These are phyloP conservation scores for rapeseed (Brassica napus) DNA, from an alignment of 345 rosid species.

Conservation along the genomic window DNA sequence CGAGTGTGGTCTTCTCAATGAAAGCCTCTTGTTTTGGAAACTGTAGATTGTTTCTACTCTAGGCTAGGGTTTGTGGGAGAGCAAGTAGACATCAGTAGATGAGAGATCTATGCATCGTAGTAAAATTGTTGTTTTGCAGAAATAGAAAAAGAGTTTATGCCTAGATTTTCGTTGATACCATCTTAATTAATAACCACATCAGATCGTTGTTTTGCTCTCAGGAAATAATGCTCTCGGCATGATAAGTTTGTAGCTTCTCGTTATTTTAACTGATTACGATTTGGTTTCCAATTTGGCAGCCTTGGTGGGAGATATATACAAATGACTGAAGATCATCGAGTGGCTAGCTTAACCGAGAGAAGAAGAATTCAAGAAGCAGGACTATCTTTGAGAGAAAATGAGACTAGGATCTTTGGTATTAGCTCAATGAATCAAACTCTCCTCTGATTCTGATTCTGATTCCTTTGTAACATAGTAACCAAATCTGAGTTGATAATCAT, in stretches of 20 bases:
- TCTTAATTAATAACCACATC: background rate
- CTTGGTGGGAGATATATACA: slow-evolving; percentile 69
- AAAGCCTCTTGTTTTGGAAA: slow-evolving; percentile 23
- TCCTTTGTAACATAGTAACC: background rate
- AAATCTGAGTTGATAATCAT: slow-evolving; percentile 9
- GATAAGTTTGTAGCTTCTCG: background rate
- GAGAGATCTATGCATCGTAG: slow-evolving; percentile 18
- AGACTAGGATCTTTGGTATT: slow-evolving; percentile 70
- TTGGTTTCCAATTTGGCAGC: slow-evolving; percentile 51
- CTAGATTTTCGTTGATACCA: background rate
- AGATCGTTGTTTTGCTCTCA: slow-evolving; percentile 7
- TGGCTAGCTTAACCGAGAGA: slow-evolving; percentile 70
- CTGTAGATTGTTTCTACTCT: background rate
- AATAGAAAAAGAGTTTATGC: slow-evolving; percentile 4
- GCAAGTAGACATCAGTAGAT: slow-evolving; percentile 12
- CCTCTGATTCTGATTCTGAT: slow-evolving; percentile 9
- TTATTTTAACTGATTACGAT: background rate
- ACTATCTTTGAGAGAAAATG: slow-evolving; percentile 71
- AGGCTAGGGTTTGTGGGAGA: slow-evolving; percentile 16
- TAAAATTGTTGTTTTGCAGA: background rate
- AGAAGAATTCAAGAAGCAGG: slow-evolving; percentile 64
- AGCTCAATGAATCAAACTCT: slow-evolving; percentile 10
- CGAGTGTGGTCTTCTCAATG: slow-evolving; percentile 27
- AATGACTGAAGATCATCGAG: slow-evolving; percentile 92
- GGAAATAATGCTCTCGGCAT: background rate